These are phyloP conservation scores for Aureobasidium sp. DNA, from an alignment of 2,329 filamentous ascomycete species.

Conservation along the genomic window DNA sequence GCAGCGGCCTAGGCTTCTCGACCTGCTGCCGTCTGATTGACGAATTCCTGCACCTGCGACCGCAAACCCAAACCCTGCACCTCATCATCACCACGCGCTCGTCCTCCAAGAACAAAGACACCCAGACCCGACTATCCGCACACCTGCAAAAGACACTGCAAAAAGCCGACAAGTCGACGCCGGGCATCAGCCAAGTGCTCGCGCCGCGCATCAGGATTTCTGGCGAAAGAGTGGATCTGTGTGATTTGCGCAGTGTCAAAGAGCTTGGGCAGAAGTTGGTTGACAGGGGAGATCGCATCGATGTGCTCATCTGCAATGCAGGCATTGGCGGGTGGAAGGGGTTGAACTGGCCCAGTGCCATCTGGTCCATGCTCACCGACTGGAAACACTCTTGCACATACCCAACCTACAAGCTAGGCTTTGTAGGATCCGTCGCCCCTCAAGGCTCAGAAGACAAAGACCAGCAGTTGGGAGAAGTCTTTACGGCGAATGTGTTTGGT, in stretches of 20 bases:
- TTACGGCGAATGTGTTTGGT: constrained; percentile 88
- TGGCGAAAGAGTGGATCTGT: constrained; percentile 53
- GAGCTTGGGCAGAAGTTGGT: constrained; percentile 46
- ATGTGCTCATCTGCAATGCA: constrained; percentile 77
- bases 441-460: constrained; percentile 33
- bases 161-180: constrained; percentile 28
- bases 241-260: constrained; percentile 49
- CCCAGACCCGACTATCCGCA: constrained; percentile 55
- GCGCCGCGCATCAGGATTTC: constrained; percentile 44
- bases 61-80: constrained; percentile 62
- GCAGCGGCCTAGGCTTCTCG: constrained; percentile 77
- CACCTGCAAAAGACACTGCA: constrained; percentile 50
- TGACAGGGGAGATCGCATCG: constrained; percentile 60
- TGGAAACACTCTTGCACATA: constrained; percentile 64
- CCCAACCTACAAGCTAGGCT: constrained; percentile 67
- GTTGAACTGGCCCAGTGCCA: constrained; percentile 60
- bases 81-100: constrained; percentile 80
- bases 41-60: constrained; percentile 69
- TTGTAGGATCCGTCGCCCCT: constrained; percentile 45
- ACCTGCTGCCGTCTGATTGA: constrained; percentile 81
- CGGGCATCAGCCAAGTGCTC: constrained; percentile 35
- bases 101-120: constrained; percentile 64
- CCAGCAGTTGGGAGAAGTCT: constrained; percentile 63
- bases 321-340: constrained; percentile 82
- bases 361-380: constrained; percentile 54